These are phyloP conservation scores for Aureobasidium melanogenum DNA, from an alignment of 2,329 filamentous ascomycete genomes.

Conservation along the genomic window DNA sequence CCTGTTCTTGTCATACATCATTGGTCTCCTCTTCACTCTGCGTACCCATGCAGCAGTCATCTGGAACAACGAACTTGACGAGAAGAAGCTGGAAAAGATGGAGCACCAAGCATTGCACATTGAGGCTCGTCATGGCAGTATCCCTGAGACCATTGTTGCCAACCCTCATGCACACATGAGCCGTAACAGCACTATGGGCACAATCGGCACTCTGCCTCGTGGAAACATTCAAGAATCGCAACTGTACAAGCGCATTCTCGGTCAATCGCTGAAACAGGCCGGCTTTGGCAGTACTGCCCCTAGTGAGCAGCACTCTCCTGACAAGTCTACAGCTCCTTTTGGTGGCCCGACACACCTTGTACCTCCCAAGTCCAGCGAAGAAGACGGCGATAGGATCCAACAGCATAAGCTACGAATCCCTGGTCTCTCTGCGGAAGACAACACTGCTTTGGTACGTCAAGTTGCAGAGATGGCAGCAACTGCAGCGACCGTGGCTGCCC, in stretches of 20 bases:
- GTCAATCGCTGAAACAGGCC: constrained; percentile 78
- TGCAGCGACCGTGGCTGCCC: constrained; percentile 75
- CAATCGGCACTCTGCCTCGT: constrained; percentile 35
- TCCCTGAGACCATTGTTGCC: background rate
- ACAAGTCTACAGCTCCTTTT: constrained; percentile 22
- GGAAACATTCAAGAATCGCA: constrained; percentile 77
- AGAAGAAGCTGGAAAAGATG: constrained; percentile 35
- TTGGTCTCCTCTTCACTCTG: constrained; percentile 90
- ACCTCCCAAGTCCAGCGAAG: constrained; percentile 55
- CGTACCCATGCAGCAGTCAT: constrained; percentile 94
- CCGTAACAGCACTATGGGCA: constrained; percentile 12
- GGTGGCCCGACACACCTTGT: constrained; percentile 51
- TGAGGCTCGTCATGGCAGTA: constrained; percentile 17
- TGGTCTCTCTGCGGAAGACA: constrained; percentile 74
- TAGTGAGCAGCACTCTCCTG: constrained; percentile 13
- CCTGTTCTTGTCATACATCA: constrained; percentile 86
- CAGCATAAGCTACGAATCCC: constrained; percentile 36
- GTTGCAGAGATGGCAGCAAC: constrained; percentile 92
- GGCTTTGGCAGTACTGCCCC: constrained; percentile 55
- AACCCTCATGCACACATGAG: constrained; percentile 13
- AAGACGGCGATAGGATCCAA: constrained; percentile 34
- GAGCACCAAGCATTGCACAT: constrained; percentile 26
- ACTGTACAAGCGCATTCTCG: constrained; percentile 86
- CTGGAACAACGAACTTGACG: constrained; percentile 70
- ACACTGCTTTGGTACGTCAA: constrained; percentile 69